phyloP scores from a whole-genome alignment of 2,329 filamentous ascomycete species.

The Botrytis byssoidea region DNA sequence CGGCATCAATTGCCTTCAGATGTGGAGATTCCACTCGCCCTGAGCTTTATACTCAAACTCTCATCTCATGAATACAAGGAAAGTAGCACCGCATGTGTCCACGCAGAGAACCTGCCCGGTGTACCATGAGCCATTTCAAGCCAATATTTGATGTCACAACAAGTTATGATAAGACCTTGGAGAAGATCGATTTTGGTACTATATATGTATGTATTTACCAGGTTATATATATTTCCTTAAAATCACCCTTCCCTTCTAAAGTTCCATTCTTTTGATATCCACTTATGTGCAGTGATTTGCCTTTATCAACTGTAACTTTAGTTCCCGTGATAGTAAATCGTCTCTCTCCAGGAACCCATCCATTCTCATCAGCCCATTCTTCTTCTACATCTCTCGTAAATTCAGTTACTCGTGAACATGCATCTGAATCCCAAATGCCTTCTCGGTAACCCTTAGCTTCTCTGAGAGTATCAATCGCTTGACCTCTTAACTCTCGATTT shows the following conservation, averaged over 20 bases:
- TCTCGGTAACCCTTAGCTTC: constrained; percentile 22
- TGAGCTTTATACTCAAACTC: neutral
- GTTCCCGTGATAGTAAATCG: constrained; percentile 11
- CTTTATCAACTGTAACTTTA: constrained; percentile 2
- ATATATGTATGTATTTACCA: neutral
- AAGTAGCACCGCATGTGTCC: neutral
- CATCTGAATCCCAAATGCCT: constrained; percentile 26
- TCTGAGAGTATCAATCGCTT: constrained; percentile 20
- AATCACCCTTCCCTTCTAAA: constrained; percentile 10
- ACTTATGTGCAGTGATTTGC: constrained; percentile 8
- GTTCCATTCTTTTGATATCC: constrained; percentile 18
- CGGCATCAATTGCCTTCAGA: neutral
- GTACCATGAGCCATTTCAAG: neutral
- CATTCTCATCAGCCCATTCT: constrained; percentile 20
- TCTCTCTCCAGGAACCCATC: constrained; percentile 17
- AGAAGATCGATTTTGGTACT: neutral
- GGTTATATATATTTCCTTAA: constrained; percentile 1
- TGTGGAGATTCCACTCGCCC: neutral
- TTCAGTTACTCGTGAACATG: neutral
- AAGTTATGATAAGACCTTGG: neutral
- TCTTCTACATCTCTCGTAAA: constrained; percentile 23
- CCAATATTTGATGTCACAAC: neutral
- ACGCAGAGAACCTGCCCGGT: neutral
- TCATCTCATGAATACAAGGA: neutral
- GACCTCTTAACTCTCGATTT: constrained; percentile 14